Percentiles rank a stretch among this genome's conserved stretches.
Conservation (phyloP, 306 rosid genomes). For the Carpinus viminea region DNA sequence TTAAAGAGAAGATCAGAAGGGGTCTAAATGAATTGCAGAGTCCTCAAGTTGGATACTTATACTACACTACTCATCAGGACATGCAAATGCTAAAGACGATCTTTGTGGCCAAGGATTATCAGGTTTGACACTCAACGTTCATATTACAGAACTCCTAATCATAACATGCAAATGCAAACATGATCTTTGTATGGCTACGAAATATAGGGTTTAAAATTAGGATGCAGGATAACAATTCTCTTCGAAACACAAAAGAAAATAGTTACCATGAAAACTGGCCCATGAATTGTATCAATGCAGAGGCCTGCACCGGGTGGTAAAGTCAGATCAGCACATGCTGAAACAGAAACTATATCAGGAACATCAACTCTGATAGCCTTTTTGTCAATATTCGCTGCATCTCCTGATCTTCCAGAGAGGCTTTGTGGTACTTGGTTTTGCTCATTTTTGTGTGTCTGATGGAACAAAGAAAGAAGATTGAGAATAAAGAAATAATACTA, state of each 20-base stretch:
- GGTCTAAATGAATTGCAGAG: not conserved
- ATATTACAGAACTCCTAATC: not conserved
- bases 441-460: constrained; percentile 63
- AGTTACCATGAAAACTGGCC: constrained; percentile 84
- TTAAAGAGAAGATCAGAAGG: too few relatives aligned
- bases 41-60: too few relatives aligned
- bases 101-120: too few relatives aligned
- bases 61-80: too few relatives aligned
- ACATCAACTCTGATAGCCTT: constrained; percentile 72
- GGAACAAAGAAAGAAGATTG: constrained; percentile 13
- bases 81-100: too few relatives aligned
- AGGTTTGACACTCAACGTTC: too few relatives aligned
- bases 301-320: constrained; percentile 99
- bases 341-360: constrained; percentile 85
- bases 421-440: constrained; percentile 49
- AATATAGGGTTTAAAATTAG: not conserved
- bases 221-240: not conserved
- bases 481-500: not conserved
- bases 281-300: constrained; percentile 77
- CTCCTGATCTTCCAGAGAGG: constrained; percentile 56
- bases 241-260: not conserved
- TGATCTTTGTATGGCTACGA: not conserved
- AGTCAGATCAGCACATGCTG: constrained; percentile 94
- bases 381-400: constrained; percentile 57
- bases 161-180: constrained; percentile 4